phyloP scores from a whole-genome alignment of 2,329 filamentous ascomycete genomes.

The Paecilomyces sp. region DNA sequence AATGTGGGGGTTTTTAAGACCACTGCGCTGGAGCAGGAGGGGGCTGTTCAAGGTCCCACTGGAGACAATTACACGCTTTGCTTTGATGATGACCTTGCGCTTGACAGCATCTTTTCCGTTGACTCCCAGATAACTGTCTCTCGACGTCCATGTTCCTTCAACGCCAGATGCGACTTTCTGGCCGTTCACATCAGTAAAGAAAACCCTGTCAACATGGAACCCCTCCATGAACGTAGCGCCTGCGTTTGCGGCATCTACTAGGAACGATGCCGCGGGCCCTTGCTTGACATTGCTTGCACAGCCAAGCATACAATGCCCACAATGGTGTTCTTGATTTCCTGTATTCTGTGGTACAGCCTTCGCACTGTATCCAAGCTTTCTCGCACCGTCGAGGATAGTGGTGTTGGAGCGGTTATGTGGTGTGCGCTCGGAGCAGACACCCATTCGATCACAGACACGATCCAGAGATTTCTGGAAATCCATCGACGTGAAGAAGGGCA shows the following conservation, averaged over 20 bases:
- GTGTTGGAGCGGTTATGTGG: conserved; percentile 67
- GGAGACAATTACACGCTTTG: conserved; percentile 74
- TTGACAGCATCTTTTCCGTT: conserved; percentile 45
- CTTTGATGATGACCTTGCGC: conserved; percentile 63
- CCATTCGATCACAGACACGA: conserved; percentile 71
- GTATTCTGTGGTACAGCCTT: conserved; percentile 73
- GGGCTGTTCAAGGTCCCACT: conserved; percentile 72
- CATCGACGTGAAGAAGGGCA: conserved; percentile 65
- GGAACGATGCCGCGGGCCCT: conserved; percentile 67
- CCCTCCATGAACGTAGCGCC: conserved; percentile 82
- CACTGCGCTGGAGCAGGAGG: conserved; percentile 67
- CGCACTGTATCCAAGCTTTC: conserved; percentile 65
- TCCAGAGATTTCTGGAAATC: conserved; percentile 76
- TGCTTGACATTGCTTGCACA: conserved; percentile 65
- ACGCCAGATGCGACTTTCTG: conserved; percentile 61
- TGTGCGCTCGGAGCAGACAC: conserved; percentile 59
- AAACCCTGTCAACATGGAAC: conserved; percentile 61
- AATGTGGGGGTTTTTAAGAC: conserved; percentile 72
- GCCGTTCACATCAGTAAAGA: conserved; percentile 54
- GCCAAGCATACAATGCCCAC: conserved; percentile 57
- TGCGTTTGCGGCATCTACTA: conserved; percentile 70
- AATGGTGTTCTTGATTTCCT: conserved; percentile 65
- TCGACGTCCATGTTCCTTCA: conserved; percentile 65
- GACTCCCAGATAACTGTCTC: conserved; percentile 56
- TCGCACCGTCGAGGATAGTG: conserved; percentile 66